phyloP scores from a whole-genome alignment of 2,329 filamentous ascomycete genomes.

The Microdochium bolleyi region DNA sequence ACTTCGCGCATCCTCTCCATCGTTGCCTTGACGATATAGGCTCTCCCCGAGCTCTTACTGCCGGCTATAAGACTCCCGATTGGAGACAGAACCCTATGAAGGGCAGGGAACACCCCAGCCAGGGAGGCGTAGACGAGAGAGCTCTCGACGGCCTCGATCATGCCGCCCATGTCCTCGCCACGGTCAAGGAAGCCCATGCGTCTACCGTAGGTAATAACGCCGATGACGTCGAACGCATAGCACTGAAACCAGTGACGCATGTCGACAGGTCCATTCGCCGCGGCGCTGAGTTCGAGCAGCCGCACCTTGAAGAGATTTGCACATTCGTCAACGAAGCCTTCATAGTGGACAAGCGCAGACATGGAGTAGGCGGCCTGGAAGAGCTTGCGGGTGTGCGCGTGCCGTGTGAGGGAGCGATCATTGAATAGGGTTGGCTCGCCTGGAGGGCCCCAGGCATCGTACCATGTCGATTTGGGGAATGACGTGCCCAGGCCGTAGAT shows the following conservation, averaged over 20 bases:
- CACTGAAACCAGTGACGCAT: slow-evolving; percentile 70
- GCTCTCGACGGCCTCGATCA: slow-evolving; percentile 57
- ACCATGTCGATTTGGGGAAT: background rate
- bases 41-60: no score
- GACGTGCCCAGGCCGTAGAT: slow-evolving; percentile 11
- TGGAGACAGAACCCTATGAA: slow-evolving; percentile 14
- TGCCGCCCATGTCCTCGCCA: slow-evolving; percentile 68
- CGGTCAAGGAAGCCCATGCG: slow-evolving; percentile 68
- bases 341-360: slow-evolving; percentile 69
- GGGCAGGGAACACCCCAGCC: slow-evolving; percentile 31
- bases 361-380: slow-evolving; percentile 71
- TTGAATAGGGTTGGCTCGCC: background rate
- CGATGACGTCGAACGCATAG: slow-evolving; percentile 77
- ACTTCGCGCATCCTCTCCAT: no score
- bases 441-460: background rate
- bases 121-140: slow-evolving; percentile 70
- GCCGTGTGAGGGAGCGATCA: background rate
- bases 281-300: slow-evolving; percentile 33
- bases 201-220: slow-evolving; percentile 69
- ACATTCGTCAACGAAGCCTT: slow-evolving; percentile 73
- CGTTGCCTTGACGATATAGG: no score
- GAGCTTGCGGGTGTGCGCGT: background rate
- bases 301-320: slow-evolving; percentile 62
- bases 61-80: no score
- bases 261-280: slow-evolving; percentile 35